Percentiles rank a stretch among this genome's conserved stretches.
These are phyloP conservation scores for Kuraishia borneana DNA, from an alignment of 805 yeast genomes.

Conservation along the genomic window DNA sequence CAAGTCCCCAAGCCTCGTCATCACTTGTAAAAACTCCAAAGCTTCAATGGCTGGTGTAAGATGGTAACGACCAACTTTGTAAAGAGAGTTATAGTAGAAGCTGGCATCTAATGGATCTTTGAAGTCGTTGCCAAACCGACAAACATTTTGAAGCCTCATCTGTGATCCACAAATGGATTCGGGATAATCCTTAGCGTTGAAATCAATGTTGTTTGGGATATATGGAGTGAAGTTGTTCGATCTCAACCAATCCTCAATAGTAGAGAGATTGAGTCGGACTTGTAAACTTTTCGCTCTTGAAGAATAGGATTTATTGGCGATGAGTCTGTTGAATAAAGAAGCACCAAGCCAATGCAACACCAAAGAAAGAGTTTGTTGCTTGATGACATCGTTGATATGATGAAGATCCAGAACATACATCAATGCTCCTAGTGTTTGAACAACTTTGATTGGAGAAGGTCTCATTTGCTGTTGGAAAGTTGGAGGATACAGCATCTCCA, in stretches of 20 bases:
- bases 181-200: slow-evolving; percentile 18
- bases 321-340: slow-evolving; percentile 59
- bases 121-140: slow-evolving; percentile 16
- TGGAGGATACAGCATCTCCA: slow-evolving; percentile 77
- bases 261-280: slow-evolving; percentile 74
- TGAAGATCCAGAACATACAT: slow-evolving; percentile 77
- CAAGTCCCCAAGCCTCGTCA: slow-evolving; percentile 58
- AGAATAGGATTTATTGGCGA: slow-evolving; percentile 57
- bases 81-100: slow-evolving; percentile 56
- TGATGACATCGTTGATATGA: slow-evolving; percentile 67
- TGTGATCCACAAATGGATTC: slow-evolving; percentile 16
- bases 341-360: slow-evolving; percentile 72
- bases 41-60: slow-evolving; percentile 67
- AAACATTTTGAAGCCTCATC: slow-evolving; percentile 14
- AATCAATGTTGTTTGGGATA: slow-evolving; percentile 13
- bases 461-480: slow-evolving; percentile 65
- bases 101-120: slow-evolving; percentile 35
- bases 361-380: slow-evolving; percentile 66
- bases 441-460: slow-evolving; percentile 80
- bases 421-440: slow-evolving; percentile 83
- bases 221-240: slow-evolving; percentile 44
- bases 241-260: slow-evolving; percentile 90
- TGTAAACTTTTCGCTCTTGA: slow-evolving; percentile 84
- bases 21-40: slow-evolving; percentile 84
- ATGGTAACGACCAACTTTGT: slow-evolving; percentile 53